Conservation (phyloP, 345 rosid species). For the Laguncularia racemosa region DNA sequence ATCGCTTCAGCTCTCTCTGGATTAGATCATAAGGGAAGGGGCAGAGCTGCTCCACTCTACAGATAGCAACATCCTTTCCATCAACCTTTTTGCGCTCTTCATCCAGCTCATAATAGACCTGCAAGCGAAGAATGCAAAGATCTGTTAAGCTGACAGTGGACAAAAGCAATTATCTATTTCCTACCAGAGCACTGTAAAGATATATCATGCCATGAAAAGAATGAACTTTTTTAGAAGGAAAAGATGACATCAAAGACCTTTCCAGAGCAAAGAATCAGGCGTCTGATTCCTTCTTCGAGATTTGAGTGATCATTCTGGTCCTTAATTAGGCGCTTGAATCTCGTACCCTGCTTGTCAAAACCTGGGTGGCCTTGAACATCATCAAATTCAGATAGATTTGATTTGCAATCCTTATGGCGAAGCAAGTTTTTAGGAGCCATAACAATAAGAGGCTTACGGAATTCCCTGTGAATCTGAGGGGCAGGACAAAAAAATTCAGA, state of each 20-base stretch:
- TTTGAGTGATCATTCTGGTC: conserved; percentile 77
- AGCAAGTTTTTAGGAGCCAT: conserved; percentile 91
- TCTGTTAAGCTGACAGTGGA: neutral
- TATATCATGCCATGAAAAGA: neutral
- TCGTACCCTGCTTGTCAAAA: conserved; percentile 92
- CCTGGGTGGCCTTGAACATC: conserved; percentile 96
- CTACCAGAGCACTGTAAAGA: neutral
- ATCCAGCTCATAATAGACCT: conserved; percentile 20
- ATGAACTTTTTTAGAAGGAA: neutral
- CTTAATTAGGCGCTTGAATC: conserved; percentile 87
- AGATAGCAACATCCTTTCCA: conserved; percentile 17
- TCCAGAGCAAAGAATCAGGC: conserved; percentile 90
- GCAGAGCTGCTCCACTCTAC: conserved; percentile 18
- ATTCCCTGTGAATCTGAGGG: conserved; percentile 70
- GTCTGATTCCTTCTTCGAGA: conserved; percentile 78
- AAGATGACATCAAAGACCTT: conserved; percentile 35
- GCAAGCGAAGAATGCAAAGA: neutral
- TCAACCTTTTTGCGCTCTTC: conserved; percentile 14
- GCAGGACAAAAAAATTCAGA: neutral
- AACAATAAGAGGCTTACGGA: conserved; percentile 85
- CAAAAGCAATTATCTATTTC: neutral
- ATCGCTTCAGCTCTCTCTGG: conserved; percentile 20
- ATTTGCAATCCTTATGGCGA: conserved; percentile 87
- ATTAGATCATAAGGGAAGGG: conserved; percentile 20
- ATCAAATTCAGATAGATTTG: conserved; percentile 89